Evolutionary conservation across 306 rosid genomes (phyloP).

Genomic region (Quercus berberidifolia): DNA sequence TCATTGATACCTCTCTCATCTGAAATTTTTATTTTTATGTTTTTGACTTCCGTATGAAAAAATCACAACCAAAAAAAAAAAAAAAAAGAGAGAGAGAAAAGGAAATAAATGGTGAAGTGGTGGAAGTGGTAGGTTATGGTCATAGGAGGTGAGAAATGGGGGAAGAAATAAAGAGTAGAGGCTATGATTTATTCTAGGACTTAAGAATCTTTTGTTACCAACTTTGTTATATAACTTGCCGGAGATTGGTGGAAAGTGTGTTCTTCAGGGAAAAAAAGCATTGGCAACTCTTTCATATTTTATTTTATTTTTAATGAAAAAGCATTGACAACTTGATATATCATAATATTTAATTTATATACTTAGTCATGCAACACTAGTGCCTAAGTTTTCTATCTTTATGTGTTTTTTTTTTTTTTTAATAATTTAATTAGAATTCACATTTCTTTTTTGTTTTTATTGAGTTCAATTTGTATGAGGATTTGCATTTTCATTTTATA

Average conservation of each 20-base stretch:
- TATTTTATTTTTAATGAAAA: too few species aligned
- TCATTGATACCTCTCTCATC: too few species aligned
- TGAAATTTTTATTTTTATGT: too few species aligned
- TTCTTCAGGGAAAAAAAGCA: background rate
- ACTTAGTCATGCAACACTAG: background rate
- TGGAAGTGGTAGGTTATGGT: background rate
- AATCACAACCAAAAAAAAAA: too few species aligned
- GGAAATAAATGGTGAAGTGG: background rate
- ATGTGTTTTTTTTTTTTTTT: background rate
- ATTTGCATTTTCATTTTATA: background rate
- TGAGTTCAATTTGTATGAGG: background rate
- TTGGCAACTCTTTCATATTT: background rate
- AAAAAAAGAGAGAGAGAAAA: too few species aligned
- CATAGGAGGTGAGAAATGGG: background rate
- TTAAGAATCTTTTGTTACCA: background rate
- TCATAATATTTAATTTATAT: background rate
- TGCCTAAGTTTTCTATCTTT: background rate
- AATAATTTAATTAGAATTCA: too few species aligned
- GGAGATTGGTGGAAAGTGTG: constrained; percentile 6
- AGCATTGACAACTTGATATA: background rate
- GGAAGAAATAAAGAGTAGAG: background rate
- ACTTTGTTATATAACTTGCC: background rate
- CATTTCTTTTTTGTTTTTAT: background rate
- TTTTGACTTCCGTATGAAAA: too few species aligned
- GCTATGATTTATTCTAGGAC: background rate